Base-by-base conservation (phyloP, 495 filamentous ascomycete species). In the Apiosordaria backusii region DNA sequence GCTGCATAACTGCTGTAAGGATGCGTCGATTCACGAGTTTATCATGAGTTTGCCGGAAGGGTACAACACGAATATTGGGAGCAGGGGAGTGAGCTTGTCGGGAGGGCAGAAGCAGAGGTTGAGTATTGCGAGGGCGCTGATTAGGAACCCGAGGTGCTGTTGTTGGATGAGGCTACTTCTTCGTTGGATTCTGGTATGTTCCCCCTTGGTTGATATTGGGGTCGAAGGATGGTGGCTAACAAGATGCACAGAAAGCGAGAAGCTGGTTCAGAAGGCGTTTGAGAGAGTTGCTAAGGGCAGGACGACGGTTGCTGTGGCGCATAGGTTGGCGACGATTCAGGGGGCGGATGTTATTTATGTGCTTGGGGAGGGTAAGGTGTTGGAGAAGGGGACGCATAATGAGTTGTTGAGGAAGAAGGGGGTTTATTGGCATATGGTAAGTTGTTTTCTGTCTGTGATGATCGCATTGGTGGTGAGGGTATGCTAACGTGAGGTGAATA, bases 71-170 rank as follows among this genome's bases (percentile, higher is more conserved):
- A 74, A 77, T 19, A 87, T 87, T 60, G 89, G 90, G 2, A 81
- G 79, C 4, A 82, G 82, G 61, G 89, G 89, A 3, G 80, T 84
- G 16, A 82, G 81, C 53, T 83, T 96, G 60, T 90, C 86, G 0
- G 91, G 91, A 4, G 91, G 91, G 1, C 91, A 96, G 76, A 87
- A 87, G 71, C 91, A 94, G 73, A 80, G 91, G 16, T 74, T 96
- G 19, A 84, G 88, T 1, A 90, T 96, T 61, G 91, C 92, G 1
- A 77, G 92, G 22, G 90, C 91, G 0, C 78, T 94, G 25, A 85
- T 96, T 10, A 85, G 90, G 13, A 84, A 89, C 57, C 90, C 92
- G 4, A 78, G 81, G 77, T 94, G 27, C 74, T 94, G 67, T 77
- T 96, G 29, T 80, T 96, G 2, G 91, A 96, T 70, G 91, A 96